Percentiles rank a stretch among this genome's conserved stretches.
Evolutionary conservation across 768 basidiomycete species (phyloP).

Genomic region (Cantharellus cinnabarinus): DNA sequence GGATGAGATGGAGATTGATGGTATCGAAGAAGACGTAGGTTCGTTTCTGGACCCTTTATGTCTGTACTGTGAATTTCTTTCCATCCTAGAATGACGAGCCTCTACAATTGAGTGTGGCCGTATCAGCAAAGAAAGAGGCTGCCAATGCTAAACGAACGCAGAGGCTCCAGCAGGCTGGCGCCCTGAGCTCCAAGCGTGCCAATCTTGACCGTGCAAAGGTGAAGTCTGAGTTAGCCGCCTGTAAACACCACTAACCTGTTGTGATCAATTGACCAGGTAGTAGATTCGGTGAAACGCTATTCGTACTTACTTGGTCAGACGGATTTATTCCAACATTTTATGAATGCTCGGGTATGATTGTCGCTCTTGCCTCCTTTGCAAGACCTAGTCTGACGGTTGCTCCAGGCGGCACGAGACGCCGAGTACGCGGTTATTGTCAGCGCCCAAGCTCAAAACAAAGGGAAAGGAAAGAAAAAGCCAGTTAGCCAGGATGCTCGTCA

Average conservation of each 20-base stretch:
- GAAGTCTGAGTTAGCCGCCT: conserved; percentile 2
- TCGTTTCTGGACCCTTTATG: background rate
- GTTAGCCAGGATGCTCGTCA: conserved; percentile 56
- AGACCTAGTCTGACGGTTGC: background rate
- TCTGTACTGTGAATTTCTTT: background rate
- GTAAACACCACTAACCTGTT: too few relatives aligned
- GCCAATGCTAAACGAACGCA: conserved; percentile 24
- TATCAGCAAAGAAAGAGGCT: conserved; percentile 22
- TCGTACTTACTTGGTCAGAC: conserved; percentile 96
- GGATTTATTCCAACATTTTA: conserved; percentile 94
- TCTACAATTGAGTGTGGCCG: conserved; percentile 7
- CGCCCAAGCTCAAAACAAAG: conserved; percentile 47
- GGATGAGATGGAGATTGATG: conserved; percentile 26
- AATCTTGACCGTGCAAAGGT: conserved; percentile 84
- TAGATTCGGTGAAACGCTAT: conserved; percentile 91
- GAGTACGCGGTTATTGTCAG: conserved; percentile 82
- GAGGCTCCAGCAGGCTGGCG: conserved; percentile 43
- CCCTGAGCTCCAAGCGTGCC: conserved; percentile 48
- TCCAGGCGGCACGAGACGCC: conserved; percentile 71
- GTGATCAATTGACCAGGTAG: conserved; percentile 22
- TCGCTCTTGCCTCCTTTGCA: background rate
- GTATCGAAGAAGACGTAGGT: background rate
- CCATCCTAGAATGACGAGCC: background rate
- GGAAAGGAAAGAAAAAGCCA: conserved; percentile 69
- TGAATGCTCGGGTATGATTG: conserved; percentile 72